Evolutionary conservation across 108 stramenopile species (phyloP).

Genomic region (Skeletonema grethae): DNA sequence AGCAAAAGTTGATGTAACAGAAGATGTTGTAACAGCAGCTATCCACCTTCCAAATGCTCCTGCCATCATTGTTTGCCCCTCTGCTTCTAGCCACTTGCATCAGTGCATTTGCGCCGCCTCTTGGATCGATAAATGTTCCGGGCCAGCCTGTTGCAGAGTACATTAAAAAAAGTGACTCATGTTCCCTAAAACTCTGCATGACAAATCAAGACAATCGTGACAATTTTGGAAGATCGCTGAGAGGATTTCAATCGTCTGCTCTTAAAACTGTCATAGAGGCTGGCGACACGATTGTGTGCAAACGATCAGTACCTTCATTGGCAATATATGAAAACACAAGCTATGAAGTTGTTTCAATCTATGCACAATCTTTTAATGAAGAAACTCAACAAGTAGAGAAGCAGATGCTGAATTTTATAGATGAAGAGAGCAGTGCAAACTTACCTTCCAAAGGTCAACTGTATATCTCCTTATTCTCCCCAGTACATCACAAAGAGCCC

Average conservation of each 20-base stretch:
- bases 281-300: conserved; percentile 59
- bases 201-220: conserved; percentile 11
- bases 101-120: neutral
- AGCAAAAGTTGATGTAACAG: too few relatives aligned
- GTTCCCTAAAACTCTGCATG: neutral
- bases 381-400: conserved; percentile 51
- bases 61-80: neutral
- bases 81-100: neutral
- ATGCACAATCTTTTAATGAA: conserved; percentile 51
- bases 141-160: neutral
- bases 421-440: conserved; percentile 19
- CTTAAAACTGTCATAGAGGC: conserved; percentile 33
- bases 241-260: conserved; percentile 39
- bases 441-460: conserved; percentile 4
- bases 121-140: neutral
- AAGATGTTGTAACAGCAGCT: too few relatives aligned
- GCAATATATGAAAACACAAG: conserved; percentile 46
- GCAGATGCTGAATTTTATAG: conserved; percentile 20
- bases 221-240: conserved; percentile 18
- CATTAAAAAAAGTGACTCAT: neutral
- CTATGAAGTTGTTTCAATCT: conserved; percentile 59
- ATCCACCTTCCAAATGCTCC: too few relatives aligned
- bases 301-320: conserved; percentile 42
- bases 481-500: conserved; percentile 22
- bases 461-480: conserved; percentile 43